phyloP scores from a whole-genome alignment of 2,329 filamentous ascomycete species.

The Geoglossum cookeanum region DNA sequence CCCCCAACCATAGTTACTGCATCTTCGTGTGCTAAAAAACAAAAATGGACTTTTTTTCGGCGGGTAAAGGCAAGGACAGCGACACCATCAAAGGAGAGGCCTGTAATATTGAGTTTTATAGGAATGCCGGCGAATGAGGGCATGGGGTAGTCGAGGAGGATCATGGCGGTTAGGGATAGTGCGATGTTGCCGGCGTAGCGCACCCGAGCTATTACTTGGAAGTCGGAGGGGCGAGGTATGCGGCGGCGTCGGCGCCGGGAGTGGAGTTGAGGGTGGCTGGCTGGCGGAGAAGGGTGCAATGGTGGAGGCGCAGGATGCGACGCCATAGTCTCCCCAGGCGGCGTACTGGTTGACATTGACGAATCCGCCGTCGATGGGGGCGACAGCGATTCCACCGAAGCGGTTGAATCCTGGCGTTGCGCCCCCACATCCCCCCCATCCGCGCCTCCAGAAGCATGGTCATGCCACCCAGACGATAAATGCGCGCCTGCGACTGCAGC shows the following conservation, averaged over 20 bases:
- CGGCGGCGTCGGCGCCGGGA: constrained; percentile 31
- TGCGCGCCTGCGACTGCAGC: constrained; percentile 56
- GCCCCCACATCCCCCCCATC: not conserved
- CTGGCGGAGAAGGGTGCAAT: not conserved
- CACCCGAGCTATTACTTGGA: constrained; percentile 84
- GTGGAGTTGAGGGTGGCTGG: constrained; percentile 18
- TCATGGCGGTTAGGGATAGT: constrained; percentile 81
- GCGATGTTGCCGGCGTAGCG: constrained; percentile 75
- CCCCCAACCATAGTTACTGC: constrained; percentile 36
- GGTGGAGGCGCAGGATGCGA: not conserved
- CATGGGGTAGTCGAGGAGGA: constrained; percentile 95
- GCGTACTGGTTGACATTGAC: constrained; percentile 6
- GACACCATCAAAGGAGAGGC: constrained; percentile 84
- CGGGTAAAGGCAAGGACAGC: constrained; percentile 84
- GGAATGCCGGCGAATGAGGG: constrained; percentile 94
- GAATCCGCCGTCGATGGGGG: constrained; percentile 27
- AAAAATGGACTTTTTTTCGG: constrained; percentile 65
- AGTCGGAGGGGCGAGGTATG: constrained; percentile 64
- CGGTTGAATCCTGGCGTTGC: constrained; percentile 9
- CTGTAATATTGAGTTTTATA: constrained; percentile 84
- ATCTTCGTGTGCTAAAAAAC: constrained; percentile 84
- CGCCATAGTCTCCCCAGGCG: constrained; percentile 15
- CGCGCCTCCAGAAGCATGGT: not conserved
- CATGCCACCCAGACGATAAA: not conserved
- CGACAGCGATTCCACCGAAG: constrained; percentile 27